Evolutionary conservation across 331 rosid genomes (phyloP), one percentile per base, ranked within the genome.

Genomic region (Acacia concinna): DNA sequence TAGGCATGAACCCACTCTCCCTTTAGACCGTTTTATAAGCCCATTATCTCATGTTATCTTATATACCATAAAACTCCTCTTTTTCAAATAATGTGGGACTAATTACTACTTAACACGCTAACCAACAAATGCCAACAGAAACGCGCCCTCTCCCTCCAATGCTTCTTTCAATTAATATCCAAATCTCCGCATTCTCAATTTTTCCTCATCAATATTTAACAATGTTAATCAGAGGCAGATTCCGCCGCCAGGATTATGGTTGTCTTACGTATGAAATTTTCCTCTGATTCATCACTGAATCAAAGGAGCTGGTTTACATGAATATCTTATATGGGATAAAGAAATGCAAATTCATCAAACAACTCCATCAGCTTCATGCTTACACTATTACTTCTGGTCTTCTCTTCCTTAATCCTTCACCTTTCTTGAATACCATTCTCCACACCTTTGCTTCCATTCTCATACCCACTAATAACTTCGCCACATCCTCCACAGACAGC

Each of bases 311-410:
- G 27, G 27, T 46, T 66, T 35, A 17, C 41, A 73, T 75, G 79
- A 75, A 23, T 41, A 23, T 60, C 59, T 28, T 62, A 31, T 12
- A 62, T 43, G 27, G 18, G 59, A 76, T 74, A 44, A 86, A 79
- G 1, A 89, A 59, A 43, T 87, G 97, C 88, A 89, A 83, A 65
- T 78, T 82, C 69, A 85, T 79, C 4, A 59, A 76, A 23, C 90
- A 85, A 73, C 85, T 93, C 49, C 84, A 79, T 37, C 93, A 83
- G 18, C 63, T 71, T 78, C 92, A 93, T 41, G 86, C 85, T 6
- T 77, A 78, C 76, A 40, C 80, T 73, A 51, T 86, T 60, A 87
- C 85, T 32, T 43, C 85, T 1, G 87, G 85, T 34, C 70, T 37
- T 44, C 52, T 85, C 77, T 75, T 78, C 31, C 75, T n/a, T 13